A percentile compares a stretch with the other conserved stretches of the same genome.
phyloP scores from a whole-genome alignment of 768 basidiomycete species.

The Hericium rajendrae region DNA sequence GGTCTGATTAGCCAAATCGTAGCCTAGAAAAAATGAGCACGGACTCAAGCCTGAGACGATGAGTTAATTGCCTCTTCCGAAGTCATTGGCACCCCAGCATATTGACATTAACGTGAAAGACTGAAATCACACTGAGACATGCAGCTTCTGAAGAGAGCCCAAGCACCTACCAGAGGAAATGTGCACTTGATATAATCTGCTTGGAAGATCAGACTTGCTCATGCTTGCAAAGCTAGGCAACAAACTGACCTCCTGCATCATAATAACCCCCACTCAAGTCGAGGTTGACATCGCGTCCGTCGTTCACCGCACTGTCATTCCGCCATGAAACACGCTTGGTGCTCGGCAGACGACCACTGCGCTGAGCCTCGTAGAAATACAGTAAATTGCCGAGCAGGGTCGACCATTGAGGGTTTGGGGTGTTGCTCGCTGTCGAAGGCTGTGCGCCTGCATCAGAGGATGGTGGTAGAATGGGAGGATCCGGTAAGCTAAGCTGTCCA shows the following conservation, averaged over 20 bases:
- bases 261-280: constrained; percentile 86
- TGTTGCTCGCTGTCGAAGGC: constrained; percentile 24
- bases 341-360: constrained; percentile 63
- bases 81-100: constrained; percentile 86
- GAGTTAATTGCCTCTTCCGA: constrained; percentile 50
- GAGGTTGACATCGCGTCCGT: constrained; percentile 64
- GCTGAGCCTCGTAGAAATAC: constrained; percentile 89
- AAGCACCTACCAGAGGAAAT: constrained; percentile 58
- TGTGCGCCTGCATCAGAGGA: constrained; percentile 45
- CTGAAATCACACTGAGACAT: constrained; percentile 24
- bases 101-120: constrained; percentile 78
- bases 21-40: constrained; percentile 36
- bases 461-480: constrained; percentile 57
- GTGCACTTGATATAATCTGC: constrained; percentile 84
- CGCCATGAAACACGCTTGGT: constrained; percentile 79
- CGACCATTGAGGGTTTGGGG: constrained; percentile 75
- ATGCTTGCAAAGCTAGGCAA: background rate
- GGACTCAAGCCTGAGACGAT: background rate
- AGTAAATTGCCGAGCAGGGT: constrained; percentile 70
- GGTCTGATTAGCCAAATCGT: constrained; percentile 79
- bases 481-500: constrained; percentile 56
- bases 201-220: background rate
- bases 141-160: background rate
- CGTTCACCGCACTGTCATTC: constrained; percentile 68
- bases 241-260: constrained; percentile 66